Evolutionary conservation across 1,284 basidiomycete genomes (phyloP).

Genomic region (Leccinum subatratum): DNA sequence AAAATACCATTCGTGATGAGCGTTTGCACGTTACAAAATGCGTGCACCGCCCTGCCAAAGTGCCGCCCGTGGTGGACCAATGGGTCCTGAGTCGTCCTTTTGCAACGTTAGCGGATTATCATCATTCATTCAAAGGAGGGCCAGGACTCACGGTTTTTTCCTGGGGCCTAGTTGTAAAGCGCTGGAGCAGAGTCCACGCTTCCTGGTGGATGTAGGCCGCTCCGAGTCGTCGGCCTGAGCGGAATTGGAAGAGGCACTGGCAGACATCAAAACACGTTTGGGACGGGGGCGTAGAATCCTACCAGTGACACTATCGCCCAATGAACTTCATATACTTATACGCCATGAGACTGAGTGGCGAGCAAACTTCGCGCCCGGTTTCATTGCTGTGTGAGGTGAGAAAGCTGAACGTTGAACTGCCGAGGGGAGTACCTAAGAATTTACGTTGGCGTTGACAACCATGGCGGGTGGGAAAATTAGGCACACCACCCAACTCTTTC

Average conservation of each 20-base stretch:
- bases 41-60: background rate
- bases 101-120: background rate
- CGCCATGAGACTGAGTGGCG: too few relatives aligned
- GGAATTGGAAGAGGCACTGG: background rate
- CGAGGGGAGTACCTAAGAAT: too few relatives aligned
- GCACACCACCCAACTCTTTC: too few relatives aligned
- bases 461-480: background rate
- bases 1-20: background rate
- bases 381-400: too few relatives aligned
- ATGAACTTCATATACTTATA: background rate
- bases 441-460: too few relatives aligned
- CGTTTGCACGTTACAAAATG: background rate
- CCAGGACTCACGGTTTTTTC: background rate
- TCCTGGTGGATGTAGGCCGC: background rate
- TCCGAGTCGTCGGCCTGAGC: background rate
- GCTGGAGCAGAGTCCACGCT: background rate
- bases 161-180: background rate
- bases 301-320: background rate
- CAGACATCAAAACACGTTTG: background rate
- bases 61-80: background rate
- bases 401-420: too few relatives aligned
- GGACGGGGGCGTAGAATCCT: background rate
- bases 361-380: too few relatives aligned
- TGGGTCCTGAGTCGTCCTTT: background rate
- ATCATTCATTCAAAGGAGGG: background rate